Evolutionary conservation across 1,139 yeast genomes (phyloP).

Genomic region (Geotrichum histeridarum): DNA sequence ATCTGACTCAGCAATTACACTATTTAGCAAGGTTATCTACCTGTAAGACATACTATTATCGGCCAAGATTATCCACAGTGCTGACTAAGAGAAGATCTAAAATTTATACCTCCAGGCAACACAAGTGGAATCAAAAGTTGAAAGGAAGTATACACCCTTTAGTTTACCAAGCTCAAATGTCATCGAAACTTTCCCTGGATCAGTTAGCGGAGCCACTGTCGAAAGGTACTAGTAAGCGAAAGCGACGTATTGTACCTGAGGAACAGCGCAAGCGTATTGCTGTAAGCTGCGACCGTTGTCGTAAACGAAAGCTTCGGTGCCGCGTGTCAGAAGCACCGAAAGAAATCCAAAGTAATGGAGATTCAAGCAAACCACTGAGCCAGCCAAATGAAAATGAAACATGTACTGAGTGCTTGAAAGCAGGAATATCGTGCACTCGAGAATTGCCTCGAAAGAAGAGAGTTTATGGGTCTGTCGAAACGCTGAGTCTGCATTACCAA

Average conservation of each 20-base stretch:
- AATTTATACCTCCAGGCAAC: too few relatives aligned
- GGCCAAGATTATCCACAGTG: too few relatives aligned
- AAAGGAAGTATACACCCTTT: too few relatives aligned
- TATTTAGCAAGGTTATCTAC: too few relatives aligned
- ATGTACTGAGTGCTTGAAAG: constrained; percentile 18
- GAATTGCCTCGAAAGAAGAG: constrained; percentile 18
- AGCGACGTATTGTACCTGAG: constrained; percentile 19
- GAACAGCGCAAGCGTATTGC: constrained; percentile 20
- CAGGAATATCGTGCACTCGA: constrained; percentile 15
- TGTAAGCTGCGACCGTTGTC: constrained; percentile 20
- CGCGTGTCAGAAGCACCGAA: constrained; percentile 7
- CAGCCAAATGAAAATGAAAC: constrained; percentile 8
- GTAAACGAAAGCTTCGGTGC: constrained; percentile 18
- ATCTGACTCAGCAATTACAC: too few relatives aligned
- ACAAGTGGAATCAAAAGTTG: too few relatives aligned
- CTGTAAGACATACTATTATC: too few relatives aligned
- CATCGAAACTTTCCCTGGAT: too few relatives aligned
- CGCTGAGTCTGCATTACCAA: constrained; percentile 18
- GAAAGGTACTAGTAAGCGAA: constrained; percentile 9
- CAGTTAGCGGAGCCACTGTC: background rate
- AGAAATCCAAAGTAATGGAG: too few relatives aligned
- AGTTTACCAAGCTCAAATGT: too few relatives aligned
- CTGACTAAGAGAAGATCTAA: too few relatives aligned
- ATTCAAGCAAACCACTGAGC: constrained; percentile 6
- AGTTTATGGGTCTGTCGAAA: constrained; percentile 19